phyloP scores from a whole-genome alignment of 2,329 filamentous ascomycete species.

The Amylocarpus encephaloides region DNA sequence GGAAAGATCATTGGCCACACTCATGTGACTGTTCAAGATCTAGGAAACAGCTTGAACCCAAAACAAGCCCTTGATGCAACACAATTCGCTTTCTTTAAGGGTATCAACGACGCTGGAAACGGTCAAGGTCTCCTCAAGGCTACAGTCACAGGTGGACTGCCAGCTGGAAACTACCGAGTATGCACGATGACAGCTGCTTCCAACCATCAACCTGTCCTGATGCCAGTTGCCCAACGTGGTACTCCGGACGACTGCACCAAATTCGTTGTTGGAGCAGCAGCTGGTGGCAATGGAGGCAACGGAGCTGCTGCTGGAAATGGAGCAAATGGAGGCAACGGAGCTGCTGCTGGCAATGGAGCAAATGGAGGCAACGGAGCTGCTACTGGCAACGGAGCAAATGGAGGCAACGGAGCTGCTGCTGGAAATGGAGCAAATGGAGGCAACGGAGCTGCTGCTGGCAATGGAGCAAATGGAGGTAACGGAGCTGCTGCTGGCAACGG shows the following conservation, averaged over 20 bases:
- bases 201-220: slow-evolving; percentile 39
- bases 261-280: slow-evolving; percentile 33
- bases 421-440: too few relatives aligned
- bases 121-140: slow-evolving; percentile 34
- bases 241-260: slow-evolving; percentile 40
- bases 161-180: slow-evolving; percentile 38
- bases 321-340: slow-evolving; percentile 14
- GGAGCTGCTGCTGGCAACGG: too few relatives aligned
- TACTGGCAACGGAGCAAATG: slow-evolving; percentile 9
- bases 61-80: slow-evolving; percentile 28
- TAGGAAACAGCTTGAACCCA: slow-evolving; percentile 31
- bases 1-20: slow-evolving; percentile 35
- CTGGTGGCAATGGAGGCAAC: slow-evolving; percentile 3
- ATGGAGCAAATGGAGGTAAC: too few relatives aligned
- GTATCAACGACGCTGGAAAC: slow-evolving; percentile 37
- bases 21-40: slow-evolving; percentile 35
- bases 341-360: slow-evolving; percentile 18
- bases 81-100: slow-evolving; percentile 37
- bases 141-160: slow-evolving; percentile 35
- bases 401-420: slow-evolving; percentile 6
- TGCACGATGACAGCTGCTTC: slow-evolving; percentile 38
- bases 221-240: slow-evolving; percentile 41
- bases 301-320: not conserved
- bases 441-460: too few relatives aligned
- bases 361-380: slow-evolving; percentile 11